These are phyloP conservation scores for Mycena capillaripes DNA, from an alignment of 768 basidiomycete genomes.

Conservation along the genomic window DNA sequence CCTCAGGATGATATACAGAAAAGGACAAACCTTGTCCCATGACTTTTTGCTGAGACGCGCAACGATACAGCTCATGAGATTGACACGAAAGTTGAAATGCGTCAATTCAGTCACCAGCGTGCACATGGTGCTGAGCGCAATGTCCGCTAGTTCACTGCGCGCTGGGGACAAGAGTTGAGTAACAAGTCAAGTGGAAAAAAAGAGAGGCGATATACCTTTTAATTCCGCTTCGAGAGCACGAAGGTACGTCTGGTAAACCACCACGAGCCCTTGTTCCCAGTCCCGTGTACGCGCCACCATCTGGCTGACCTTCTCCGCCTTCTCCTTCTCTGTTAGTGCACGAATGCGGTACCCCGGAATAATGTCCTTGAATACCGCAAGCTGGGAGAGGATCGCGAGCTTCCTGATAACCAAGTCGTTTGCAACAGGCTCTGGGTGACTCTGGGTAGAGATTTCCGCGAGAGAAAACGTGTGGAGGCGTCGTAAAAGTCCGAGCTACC, in stretches of 20 bases:
- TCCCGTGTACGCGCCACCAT: conserved; percentile 91
- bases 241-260: conserved; percentile 91
- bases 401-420: conserved; percentile 91
- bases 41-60: conserved; percentile 85
- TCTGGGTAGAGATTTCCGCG: conserved; percentile 75
- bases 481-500: conserved; percentile 87
- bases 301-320: conserved; percentile 94
- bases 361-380: conserved; percentile 96
- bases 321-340: conserved; percentile 89
- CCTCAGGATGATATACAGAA: conserved; percentile 29
- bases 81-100: conserved; percentile 97
- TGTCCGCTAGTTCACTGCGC: conserved; percentile 74
- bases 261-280: conserved; percentile 94
- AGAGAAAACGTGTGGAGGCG: conserved; percentile 93
- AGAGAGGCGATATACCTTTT: conserved; percentile 69
- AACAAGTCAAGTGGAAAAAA: conserved; percentile 18
- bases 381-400: conserved; percentile 89
- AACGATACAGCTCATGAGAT: conserved; percentile 91
- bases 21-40: conserved; percentile 85
- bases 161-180: conserved; percentile 53
- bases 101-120: conserved; percentile 85
- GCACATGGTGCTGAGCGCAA: conserved; percentile 89
- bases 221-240: conserved; percentile 88
- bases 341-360: conserved; percentile 98
- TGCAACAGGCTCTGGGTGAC: conserved; percentile 75